A percentile compares a stretch with the other conserved stretches of the same genome.
Evolutionary conservation across 2,329 filamentous ascomycete species (phyloP).

Genomic region (Coniosporium tulheliwenetii): DNA sequence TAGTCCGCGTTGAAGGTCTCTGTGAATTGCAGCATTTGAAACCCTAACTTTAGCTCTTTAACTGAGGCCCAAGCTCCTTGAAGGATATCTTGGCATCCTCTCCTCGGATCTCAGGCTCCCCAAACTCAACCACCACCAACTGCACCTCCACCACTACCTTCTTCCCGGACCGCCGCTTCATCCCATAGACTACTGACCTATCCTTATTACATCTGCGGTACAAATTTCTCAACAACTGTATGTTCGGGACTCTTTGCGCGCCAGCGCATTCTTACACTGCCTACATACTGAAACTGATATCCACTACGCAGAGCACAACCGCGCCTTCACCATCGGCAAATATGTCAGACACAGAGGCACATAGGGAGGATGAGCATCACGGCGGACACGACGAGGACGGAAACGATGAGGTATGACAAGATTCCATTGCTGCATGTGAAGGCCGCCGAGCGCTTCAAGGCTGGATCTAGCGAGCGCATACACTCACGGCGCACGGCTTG

Average conservation of each 20-base stretch:
- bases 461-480: neutral
- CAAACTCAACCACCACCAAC: too few relatives aligned
- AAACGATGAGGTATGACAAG: conserved; percentile 1
- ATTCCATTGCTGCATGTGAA: neutral
- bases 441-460: too few relatives aligned
- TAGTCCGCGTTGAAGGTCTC: conserved; percentile 11
- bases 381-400: conserved; percentile 1
- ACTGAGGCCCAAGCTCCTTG: conserved; percentile 42
- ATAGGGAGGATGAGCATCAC: conserved; percentile 1
- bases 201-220: neutral
- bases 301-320: neutral
- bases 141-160: too few relatives aligned
- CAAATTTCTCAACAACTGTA: neutral
- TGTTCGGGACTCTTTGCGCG: neutral
- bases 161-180: too few relatives aligned
- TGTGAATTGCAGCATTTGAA: conserved; percentile 15
- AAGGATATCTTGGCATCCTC: conserved; percentile 30
- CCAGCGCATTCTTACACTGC: neutral
- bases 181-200: neutral
- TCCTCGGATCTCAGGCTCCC: too few relatives aligned
- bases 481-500: neutral
- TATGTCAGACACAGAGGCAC: conserved; percentile 1
- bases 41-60: conserved; percentile 47
- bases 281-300: neutral
- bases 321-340: neutral